Conservation (phyloP, 495 filamentous ascomycete species). For the Aspergillus kassunensis region DNA sequence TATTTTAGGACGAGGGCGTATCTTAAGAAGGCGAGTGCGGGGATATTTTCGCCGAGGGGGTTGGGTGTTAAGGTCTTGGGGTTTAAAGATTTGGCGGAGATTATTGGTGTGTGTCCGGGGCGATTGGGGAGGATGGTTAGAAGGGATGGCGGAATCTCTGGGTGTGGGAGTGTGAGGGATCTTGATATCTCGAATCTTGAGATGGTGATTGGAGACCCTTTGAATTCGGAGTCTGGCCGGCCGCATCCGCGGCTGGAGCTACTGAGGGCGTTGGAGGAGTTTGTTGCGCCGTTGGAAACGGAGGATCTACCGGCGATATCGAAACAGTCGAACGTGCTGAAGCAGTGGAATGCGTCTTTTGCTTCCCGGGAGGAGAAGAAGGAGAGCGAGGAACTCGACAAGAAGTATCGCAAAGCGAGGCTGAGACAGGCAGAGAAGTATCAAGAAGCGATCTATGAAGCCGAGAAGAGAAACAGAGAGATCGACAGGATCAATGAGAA, state of each 20-base stretch:
- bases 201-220: neutral
- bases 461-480: neutral
- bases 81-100: neutral
- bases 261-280: neutral
- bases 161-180: neutral
- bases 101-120: neutral
- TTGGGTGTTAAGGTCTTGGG: neutral
- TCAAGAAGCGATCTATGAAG: neutral
- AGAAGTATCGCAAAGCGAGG: neutral
- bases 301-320: neutral
- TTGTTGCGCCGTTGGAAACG: neutral
- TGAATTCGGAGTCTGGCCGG: neutral
- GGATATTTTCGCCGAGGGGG: neutral
- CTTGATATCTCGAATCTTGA: neutral
- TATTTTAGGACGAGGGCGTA: neutral
- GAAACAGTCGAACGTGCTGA: neutral
- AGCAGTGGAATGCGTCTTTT: conserved; percentile 1
- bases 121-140: neutral
- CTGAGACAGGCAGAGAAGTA: neutral
- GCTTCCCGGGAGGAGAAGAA: neutral
- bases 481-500: neutral
- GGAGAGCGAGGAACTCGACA: neutral
- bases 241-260: neutral
- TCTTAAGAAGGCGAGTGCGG: neutral
- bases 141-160: neutral